A percentile compares a stretch with the other conserved stretches of the same genome.
These are phyloP conservation scores for Lasiodiplodia sp. DNA, from an alignment of 2,329 filamentous ascomycete genomes.

Conservation along the genomic window DNA sequence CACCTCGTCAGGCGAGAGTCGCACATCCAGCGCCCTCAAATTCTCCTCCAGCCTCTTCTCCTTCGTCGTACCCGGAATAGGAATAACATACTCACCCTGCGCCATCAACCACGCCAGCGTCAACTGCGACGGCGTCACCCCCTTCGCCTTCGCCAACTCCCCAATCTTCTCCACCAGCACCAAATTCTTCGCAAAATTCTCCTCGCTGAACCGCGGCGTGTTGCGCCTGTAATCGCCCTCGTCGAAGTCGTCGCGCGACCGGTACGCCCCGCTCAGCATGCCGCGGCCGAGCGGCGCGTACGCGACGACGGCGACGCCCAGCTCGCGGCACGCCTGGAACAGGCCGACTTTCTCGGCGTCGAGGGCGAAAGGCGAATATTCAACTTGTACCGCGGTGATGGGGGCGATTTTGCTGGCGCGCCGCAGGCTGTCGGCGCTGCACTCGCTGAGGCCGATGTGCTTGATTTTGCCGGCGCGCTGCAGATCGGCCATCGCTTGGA, in stretches of 20 bases:
- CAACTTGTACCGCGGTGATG: slow-evolving; percentile 59
- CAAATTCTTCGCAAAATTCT: slow-evolving; percentile 48
- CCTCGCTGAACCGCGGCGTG: slow-evolving; percentile 53
- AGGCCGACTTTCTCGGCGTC: slow-evolving; percentile 46
- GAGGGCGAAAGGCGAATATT: slow-evolving; percentile 59
- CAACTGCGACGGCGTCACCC: slow-evolving; percentile 63
- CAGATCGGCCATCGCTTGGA: slow-evolving; percentile 55
- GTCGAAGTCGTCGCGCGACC: slow-evolving; percentile 55
- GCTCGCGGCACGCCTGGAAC: slow-evolving; percentile 52
- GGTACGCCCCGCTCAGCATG: slow-evolving; percentile 31
- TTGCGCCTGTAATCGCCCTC: slow-evolving; percentile 43
- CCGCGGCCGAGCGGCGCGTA: slow-evolving; percentile 50
- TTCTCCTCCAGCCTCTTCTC: slow-evolving; percentile 43
- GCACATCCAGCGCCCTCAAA: slow-evolving; percentile 37
- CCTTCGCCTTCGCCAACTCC: slow-evolving; percentile 54
- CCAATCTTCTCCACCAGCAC: slow-evolving; percentile 43
- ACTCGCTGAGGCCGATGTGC: slow-evolving; percentile 57
- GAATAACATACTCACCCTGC: slow-evolving; percentile 57
- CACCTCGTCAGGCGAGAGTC: slow-evolving; percentile 41
- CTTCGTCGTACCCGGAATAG: slow-evolving; percentile 60
- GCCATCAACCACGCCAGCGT: slow-evolving; percentile 53
- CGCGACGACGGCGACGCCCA: slow-evolving; percentile 51
- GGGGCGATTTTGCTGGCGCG: slow-evolving; percentile 58
- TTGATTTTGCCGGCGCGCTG: slow-evolving; percentile 57
- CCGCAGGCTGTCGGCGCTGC: slow-evolving; percentile 54